Base-by-base conservation (phyloP, 1,284 basidiomycete species). In the Wallemia hederae region DNA sequence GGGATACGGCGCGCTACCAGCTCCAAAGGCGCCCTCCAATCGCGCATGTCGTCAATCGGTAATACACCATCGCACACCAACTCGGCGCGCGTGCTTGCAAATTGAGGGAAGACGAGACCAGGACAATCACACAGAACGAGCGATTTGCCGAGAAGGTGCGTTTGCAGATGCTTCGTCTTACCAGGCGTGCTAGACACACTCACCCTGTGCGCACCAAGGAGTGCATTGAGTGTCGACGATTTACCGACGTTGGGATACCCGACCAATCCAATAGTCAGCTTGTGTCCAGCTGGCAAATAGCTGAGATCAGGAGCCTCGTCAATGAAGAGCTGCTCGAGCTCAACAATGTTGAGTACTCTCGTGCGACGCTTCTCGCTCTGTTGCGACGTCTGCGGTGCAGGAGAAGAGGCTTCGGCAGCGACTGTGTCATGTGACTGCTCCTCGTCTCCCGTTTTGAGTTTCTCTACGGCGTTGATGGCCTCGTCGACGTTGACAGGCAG, bases 161-260 rank as follows among this genome's bases (percentile, higher is more conserved):
- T 99, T 72, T 99, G 94, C 75, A 98, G 97, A 72, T 98, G 94
- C 70, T 99, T 99, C 27, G 94, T 99, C 72, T 98, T 97, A 65
- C 94, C 91, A 0, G 94, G 94, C 0, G 92, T 98, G 0, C 90
- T 81, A 1, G 91, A 97, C 7, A 96, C 92, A 66, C 87, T 92
- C 63, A 97, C 92, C 76, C 91, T 94, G 75, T 97, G 96, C 57
- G 75, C 70, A 19, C 76, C 77, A 27, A 78, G 72, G 1, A 78
- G 69, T 5, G 77, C 75, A 66, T 78, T 78, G 72, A 78, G 76
- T 17, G 76, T 76, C 25, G 73, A 75, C 15, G 76, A 78, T 69
- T 78, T 78, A 63, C 77, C 77, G 64, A 78, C 77, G 67, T 78
- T 78, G 49, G 77, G 77, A 69, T 79, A 79, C 22, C 78, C 78